These are phyloP conservation scores for Hymenoscyphus repandus DNA, from an alignment of 2,329 filamentous ascomycete genomes.

Conservation along the genomic window DNA sequence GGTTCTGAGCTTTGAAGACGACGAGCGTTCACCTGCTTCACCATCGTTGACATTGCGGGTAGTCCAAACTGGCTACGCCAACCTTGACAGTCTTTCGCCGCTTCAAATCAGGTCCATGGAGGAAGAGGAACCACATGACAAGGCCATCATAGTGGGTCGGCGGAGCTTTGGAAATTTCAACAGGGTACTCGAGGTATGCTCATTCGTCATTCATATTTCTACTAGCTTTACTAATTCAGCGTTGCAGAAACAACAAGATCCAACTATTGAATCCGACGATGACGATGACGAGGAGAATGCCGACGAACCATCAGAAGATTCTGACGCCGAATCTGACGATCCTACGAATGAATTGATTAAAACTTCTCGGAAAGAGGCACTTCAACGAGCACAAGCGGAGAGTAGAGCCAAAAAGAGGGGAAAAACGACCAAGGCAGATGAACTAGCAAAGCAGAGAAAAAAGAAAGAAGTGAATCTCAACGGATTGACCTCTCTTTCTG, in stretches of 20 bases:
- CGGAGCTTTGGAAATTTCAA: slow-evolving; percentile 47
- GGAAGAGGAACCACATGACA: slow-evolving; percentile 31
- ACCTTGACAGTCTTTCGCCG: slow-evolving; percentile 37
- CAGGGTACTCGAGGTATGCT: slow-evolving; percentile 32
- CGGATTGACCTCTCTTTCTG: slow-evolving; percentile 56
- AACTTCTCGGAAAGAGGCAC: slow-evolving; percentile 39
- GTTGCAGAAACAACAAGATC: slow-evolving; percentile 35
- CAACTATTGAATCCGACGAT: slow-evolving; percentile 28
- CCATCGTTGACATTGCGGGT: slow-evolving; percentile 44
- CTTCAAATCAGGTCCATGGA: slow-evolving; percentile 12
- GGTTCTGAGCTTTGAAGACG: slow-evolving; percentile 57
- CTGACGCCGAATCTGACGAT: slow-evolving; percentile 31
- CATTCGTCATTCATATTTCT: neutral
- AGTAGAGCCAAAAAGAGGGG: slow-evolving; percentile 43
- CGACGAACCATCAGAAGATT: slow-evolving; percentile 18
- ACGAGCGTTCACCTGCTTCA: slow-evolving; percentile 25
- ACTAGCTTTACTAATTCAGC: slow-evolving; percentile 6
- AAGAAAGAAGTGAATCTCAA: slow-evolving; percentile 65
- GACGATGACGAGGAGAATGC: slow-evolving; percentile 28
- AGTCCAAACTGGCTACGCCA: slow-evolving; percentile 55
- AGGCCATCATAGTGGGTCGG: slow-evolving; percentile 33
- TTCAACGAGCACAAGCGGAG: slow-evolving; percentile 37
- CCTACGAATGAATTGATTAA: slow-evolving; percentile 41
- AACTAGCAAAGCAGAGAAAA: slow-evolving; percentile 53
- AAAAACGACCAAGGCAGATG: slow-evolving; percentile 42